A percentile compares a stretch with the other conserved stretches of the same genome.
Evolutionary conservation across 2,329 filamentous ascomycete species (phyloP).

Genomic region (Mycosphaerelloides madeirae): DNA sequence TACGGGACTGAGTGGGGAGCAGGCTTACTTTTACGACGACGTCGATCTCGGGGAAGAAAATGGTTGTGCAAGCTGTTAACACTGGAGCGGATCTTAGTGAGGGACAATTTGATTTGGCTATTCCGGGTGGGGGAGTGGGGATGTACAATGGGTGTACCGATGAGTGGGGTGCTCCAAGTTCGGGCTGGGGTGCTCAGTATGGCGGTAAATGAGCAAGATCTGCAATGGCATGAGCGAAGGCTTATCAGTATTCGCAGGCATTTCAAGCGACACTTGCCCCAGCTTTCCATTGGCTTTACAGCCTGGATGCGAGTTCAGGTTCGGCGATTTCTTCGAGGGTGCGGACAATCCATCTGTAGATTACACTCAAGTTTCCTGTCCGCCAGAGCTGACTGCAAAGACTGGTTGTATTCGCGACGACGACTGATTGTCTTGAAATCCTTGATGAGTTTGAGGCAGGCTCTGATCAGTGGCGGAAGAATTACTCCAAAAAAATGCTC

Average conservation of each 20-base stretch:
- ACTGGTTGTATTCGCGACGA: constrained; percentile 1
- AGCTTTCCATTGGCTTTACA: neutral
- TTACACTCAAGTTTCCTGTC: constrained; percentile 1
- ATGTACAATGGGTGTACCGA: constrained; percentile 1
- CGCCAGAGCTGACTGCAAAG: constrained; percentile 1
- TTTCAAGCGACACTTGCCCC: constrained; percentile 1
- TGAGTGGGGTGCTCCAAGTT: constrained; percentile 2
- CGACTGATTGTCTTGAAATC: neutral
- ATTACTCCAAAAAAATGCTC: no score
- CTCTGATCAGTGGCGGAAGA: no score
- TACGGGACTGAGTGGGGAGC: no score
- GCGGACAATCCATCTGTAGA: constrained; percentile 3
- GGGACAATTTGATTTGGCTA: constrained; percentile 53
- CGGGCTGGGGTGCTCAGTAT: constrained; percentile 4
- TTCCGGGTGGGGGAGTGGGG: no score
- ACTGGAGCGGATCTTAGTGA: constrained; percentile 54
- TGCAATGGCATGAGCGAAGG: neutral
- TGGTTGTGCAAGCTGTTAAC: constrained; percentile 62
- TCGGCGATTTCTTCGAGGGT: constrained; percentile 3
- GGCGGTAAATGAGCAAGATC: neutral
- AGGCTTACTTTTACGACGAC: constrained; percentile 55
- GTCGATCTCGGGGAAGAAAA: constrained; percentile 54
- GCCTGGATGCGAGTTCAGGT: constrained; percentile 1
- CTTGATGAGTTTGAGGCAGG: no score
- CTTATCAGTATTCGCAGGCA: no score